Evolutionary conservation across 352 stramenopile genomes (phyloP).

Genomic region (Discostella stelligera): DNA sequence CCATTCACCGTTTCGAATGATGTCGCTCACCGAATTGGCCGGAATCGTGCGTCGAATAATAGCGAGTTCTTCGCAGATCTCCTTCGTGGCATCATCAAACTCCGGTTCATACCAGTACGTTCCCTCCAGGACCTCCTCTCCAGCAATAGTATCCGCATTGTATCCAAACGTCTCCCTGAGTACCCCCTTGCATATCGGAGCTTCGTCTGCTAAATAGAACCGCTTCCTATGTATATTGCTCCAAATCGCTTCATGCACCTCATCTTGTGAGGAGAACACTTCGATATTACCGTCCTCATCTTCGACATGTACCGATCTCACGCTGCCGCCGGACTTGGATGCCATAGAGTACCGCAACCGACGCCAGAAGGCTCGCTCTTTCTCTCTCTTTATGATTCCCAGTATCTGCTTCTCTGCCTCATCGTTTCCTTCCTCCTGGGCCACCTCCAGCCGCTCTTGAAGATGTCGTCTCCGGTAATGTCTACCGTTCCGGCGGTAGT

Average conservation of each 20-base stretch:
- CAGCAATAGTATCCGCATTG: neutral
- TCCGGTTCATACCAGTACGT: neutral
- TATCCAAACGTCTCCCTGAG: slow-evolving; percentile 19
- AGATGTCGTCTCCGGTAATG: slow-evolving; percentile 6
- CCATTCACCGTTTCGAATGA: too few relatives aligned
- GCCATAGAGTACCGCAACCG: slow-evolving; percentile 3
- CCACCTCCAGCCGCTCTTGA: too few relatives aligned
- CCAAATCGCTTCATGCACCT: slow-evolving; percentile 17
- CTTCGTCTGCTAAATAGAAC: too few relatives aligned
- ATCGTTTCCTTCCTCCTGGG: neutral
- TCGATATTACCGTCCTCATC: neutral
- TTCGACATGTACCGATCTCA: slow-evolving; percentile 3
- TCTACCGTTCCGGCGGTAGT: slow-evolving; percentile 17
- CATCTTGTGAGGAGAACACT: neutral
- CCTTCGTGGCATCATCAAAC: neutral
- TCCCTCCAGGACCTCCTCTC: too few relatives aligned
- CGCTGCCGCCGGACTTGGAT: neutral
- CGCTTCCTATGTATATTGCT: too few relatives aligned
- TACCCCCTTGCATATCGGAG: too few relatives aligned
- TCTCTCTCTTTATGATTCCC: too few relatives aligned
- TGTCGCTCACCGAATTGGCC: neutral
- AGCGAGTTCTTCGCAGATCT: neutral
- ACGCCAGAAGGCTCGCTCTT: slow-evolving; percentile 10
- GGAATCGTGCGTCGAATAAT: neutral
- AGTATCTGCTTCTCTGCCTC: slow-evolving; percentile 12